These are phyloP conservation scores for Blepharisma stoltei DNA, from an alignment of 73 alveolate genomes.

Conservation along the genomic window DNA sequence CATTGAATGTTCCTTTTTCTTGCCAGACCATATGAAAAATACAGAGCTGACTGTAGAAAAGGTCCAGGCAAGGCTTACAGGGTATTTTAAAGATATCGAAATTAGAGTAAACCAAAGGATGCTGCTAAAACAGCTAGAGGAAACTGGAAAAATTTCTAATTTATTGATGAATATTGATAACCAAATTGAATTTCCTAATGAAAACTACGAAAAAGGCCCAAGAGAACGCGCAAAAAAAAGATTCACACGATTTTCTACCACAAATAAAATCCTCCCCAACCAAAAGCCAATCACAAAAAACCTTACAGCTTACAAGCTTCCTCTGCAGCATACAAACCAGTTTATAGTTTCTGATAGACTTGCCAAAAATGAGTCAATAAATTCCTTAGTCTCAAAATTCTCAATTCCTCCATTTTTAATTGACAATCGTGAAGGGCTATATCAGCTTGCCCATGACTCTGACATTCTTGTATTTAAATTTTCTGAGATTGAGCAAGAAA, in stretches of 20 bases:
- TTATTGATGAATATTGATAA: background rate
- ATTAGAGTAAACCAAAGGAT: slow-evolving; percentile 14
- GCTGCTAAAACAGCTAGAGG: background rate
- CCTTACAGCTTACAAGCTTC: background rate
- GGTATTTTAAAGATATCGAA: background rate
- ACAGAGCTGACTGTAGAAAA: background rate
- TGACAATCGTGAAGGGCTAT: background rate
- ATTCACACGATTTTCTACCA: background rate
- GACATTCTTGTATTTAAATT: background rate
- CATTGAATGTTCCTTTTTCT: background rate
- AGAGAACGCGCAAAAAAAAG: background rate
- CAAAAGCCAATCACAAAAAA: slow-evolving; percentile 17
- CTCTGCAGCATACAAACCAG: background rate
- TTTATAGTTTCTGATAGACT: slow-evolving; percentile 2
- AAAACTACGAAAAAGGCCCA: background rate
- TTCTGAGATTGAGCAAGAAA: background rate
- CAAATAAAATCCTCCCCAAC: background rate
- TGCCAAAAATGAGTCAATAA: background rate
- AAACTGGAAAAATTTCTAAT: slow-evolving; percentile 14
- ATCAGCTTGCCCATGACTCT: background rate
- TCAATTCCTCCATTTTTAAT: background rate
- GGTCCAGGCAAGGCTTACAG: background rate
- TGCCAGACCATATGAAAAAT: background rate
- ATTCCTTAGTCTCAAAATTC: background rate
- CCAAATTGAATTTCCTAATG: background rate